Conservation (phyloP, 192 early-diverging fungal species). For the Phycomyces blakesleeanus region DNA sequence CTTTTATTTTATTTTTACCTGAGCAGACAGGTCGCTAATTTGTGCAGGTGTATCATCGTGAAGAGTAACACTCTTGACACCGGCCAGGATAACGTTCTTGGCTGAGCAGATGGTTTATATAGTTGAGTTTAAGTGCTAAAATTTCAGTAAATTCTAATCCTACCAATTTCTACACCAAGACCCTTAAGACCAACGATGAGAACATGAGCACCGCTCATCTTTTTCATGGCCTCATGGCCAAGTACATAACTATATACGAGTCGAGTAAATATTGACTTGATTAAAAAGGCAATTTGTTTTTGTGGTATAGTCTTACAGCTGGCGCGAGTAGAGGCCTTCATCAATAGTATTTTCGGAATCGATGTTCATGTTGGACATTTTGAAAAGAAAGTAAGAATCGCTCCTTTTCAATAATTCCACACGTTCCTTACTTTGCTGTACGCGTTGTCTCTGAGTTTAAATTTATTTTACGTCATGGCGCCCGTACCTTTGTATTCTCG, state of each 20-base stretch:
- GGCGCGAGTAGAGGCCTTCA: conserved; percentile 96
- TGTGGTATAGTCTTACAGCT: conserved; percentile 73
- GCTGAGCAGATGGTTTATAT: conserved; percentile 54
- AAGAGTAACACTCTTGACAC: conserved; percentile 97
- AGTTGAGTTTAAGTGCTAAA: neutral
- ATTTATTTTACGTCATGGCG: neutral
- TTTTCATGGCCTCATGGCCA: conserved; percentile 95
- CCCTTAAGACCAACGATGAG: conserved; percentile 94
- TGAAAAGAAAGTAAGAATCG: conserved; percentile 1
- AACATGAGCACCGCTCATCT: conserved; percentile 95
- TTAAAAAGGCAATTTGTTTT: neutral
- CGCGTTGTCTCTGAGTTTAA: neutral
- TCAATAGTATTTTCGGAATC: conserved; percentile 72
- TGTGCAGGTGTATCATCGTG: conserved; percentile 78
- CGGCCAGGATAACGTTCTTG: conserved; percentile 97
- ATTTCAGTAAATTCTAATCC: neutral
- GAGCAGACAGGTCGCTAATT: conserved; percentile 83
- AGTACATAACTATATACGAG: conserved; percentile 69
- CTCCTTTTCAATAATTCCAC: neutral
- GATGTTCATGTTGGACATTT: conserved; percentile 26
- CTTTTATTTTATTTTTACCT: conserved; percentile 49
- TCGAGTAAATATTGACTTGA: conserved; percentile 1
- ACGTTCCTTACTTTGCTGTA: neutral
- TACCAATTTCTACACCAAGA: conserved; percentile 97
- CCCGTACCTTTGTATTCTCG: neutral